Evolutionary conservation across 2,329 filamentous ascomycete genomes (phyloP), one percentile per base, ranked within the genome.

Genomic region (Clonostachys chloroleuca): DNA sequence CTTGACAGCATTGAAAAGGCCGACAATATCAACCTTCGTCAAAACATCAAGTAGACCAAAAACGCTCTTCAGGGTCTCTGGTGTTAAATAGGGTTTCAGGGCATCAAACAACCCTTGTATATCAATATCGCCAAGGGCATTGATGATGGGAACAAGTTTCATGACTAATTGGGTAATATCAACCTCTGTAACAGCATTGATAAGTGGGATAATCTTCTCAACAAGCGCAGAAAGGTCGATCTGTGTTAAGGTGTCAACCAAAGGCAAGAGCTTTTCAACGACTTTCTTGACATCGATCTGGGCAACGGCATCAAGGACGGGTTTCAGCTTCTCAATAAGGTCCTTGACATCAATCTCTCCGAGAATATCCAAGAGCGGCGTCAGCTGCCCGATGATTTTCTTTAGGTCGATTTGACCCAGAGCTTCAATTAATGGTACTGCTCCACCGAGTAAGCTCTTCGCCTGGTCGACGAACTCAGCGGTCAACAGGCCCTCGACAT

Each of bases 61-160:
- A 1, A 66, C 68, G 3, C 62, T 67, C 7, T 56, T 57, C 16
- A 69, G 61, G 0, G 59, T 62, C 12, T 58, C 42, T 2, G 65
- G 59, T 1, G 64, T 67, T 34, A 71, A 55, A 12, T 66, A 53
- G 4, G 66, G 68, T 17, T 59, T 54, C 14, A 70, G 18, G 1
- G 60, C 58, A 13, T 67, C 51, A 37, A 68, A 51, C 5, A 71
- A 45, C 6, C 59, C 59, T 44, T 61, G 51, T n/a, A 69, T 49
- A 20, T 69, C 67, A 18, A 71, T 53, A 0, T 61, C 54, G 34
- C 56, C 52, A 17, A 70, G 61, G 0, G 60, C 65, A 9, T 69
- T 64, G 0, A 67, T 72, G 42, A 69, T 59, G 44, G 70, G 68
- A 54, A 72, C 68, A 42, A 72, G 70, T 12, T 61, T 59, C 42